phyloP scores from a whole-genome alignment of 2,329 filamentous ascomycete genomes.

The Herpotrichia juniperi region DNA sequence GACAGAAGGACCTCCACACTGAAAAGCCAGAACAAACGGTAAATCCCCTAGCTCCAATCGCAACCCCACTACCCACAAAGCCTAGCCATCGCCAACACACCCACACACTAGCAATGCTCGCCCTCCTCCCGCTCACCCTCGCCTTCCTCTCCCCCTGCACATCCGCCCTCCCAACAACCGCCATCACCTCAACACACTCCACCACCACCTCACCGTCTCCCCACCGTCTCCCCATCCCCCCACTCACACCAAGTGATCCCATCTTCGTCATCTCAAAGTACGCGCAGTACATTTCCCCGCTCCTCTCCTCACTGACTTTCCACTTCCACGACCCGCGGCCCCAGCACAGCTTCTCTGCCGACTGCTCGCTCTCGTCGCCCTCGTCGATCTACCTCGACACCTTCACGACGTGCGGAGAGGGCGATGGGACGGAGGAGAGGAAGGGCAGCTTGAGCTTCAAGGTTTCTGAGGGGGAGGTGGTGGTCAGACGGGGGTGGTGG shows the following conservation, averaged over 20 bases:
- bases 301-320: conserved; percentile 7
- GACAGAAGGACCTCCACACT: too few relatives aligned
- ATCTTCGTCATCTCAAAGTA: conserved; percentile 10
- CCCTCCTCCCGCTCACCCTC: not conserved
- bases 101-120: too few relatives aligned
- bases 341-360: not conserved
- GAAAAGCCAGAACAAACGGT: too few relatives aligned
- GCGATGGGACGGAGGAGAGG: not conserved
- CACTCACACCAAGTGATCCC: not conserved
- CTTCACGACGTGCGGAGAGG: not conserved
- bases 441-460: not conserved
- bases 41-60: too few relatives aligned
- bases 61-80: too few relatives aligned
- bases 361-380: not conserved
- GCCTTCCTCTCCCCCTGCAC: conserved; percentile 4
- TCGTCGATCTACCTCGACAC: not conserved
- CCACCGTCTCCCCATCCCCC: not conserved
- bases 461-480: conserved; percentile 1
- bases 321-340: conserved; percentile 9
- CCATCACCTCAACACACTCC: not conserved
- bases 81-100: too few relatives aligned
- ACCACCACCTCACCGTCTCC: not conserved
- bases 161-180: not conserved
- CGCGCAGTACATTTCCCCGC: not conserved
- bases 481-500: conserved; percentile 8